Evolutionary conservation across 345 rosid species (phyloP).

Genomic region (Eucalyptus microcorys): DNA sequence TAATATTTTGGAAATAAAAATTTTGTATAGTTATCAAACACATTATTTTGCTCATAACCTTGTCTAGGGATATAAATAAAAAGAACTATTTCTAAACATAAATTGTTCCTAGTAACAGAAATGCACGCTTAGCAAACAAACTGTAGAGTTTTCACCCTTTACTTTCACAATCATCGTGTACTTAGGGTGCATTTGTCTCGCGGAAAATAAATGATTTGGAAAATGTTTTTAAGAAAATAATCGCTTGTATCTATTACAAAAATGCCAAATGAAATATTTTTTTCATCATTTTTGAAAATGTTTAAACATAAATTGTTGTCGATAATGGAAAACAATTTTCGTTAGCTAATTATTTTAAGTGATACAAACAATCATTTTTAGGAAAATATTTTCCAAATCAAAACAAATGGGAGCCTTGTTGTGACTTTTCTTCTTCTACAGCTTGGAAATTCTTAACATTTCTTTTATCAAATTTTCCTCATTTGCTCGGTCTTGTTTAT

Average conservation of each 20-base stretch:
- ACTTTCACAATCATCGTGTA: background rate
- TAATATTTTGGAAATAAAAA: too few relatives aligned
- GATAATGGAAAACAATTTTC: too few relatives aligned
- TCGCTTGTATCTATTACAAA: too few relatives aligned
- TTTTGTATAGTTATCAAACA: fast-evolving
- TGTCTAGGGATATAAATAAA: too few relatives aligned
- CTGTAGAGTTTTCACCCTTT: background rate
- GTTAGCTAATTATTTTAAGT: background rate
- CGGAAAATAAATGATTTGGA: too few relatives aligned
- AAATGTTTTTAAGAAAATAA: too few relatives aligned
- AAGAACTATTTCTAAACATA: too few relatives aligned
- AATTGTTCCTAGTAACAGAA: too few relatives aligned
- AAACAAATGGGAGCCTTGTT: background rate
- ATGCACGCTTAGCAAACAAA: too few relatives aligned
- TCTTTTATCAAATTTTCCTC: background rate
- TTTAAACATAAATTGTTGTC: background rate
- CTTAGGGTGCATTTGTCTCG: background rate
- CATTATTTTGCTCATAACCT: too few relatives aligned
- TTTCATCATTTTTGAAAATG: background rate
- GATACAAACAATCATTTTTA: too few relatives aligned
- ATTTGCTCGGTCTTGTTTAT: background rate
- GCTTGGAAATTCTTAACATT: background rate
- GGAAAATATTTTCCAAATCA: background rate
- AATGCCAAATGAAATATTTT: too few relatives aligned
- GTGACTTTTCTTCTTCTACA: background rate